Evolutionary conservation across 1,284 basidiomycete species (phyloP).

Genomic region (Fomitopsis pinicola): DNA sequence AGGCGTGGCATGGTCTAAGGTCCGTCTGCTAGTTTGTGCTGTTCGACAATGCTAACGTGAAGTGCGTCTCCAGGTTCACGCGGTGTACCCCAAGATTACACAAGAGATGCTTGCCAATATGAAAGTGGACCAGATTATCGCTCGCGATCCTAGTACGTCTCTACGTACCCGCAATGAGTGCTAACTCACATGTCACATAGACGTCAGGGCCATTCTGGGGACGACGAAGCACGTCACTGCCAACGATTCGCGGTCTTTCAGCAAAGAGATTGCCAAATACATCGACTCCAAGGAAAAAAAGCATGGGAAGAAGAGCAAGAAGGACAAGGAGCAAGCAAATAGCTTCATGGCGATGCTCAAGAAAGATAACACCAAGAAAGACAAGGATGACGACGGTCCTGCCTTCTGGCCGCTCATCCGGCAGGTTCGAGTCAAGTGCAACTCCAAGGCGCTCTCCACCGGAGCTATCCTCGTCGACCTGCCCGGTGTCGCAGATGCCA

Average conservation of each 20-base stretch:
- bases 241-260: slow-evolving; percentile 47
- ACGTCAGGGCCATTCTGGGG: slow-evolving; percentile 42
- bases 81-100: slow-evolving; percentile 50
- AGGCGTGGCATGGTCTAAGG: slow-evolving; percentile 59
- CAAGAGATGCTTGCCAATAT: slow-evolving; percentile 44
- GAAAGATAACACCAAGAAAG: slow-evolving; percentile 28
- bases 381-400: slow-evolving; percentile 33
- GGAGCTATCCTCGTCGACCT: slow-evolving; percentile 58
- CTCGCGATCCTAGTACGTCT: slow-evolving; percentile 39
- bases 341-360: slow-evolving; percentile 20
- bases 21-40: slow-evolving; percentile 12
- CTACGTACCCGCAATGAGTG: background rate
- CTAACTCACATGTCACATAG: slow-evolving; percentile 20
- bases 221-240: slow-evolving; percentile 48
- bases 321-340: slow-evolving; percentile 31
- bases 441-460: slow-evolving; percentile 44
- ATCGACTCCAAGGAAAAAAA: slow-evolving; percentile 62
- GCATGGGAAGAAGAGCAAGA: slow-evolving; percentile 36
- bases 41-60: background rate
- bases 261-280: slow-evolving; percentile 54
- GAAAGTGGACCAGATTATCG: slow-evolving; percentile 47
- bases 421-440: slow-evolving; percentile 55
- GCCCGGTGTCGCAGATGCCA: slow-evolving; percentile 60
- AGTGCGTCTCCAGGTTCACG: slow-evolving; percentile 42
- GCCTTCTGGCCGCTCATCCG: slow-evolving; percentile 62